Conservation (phyloP, 2,329 filamentous ascomycete species). For the Clarireedia homoeocarpa region DNA sequence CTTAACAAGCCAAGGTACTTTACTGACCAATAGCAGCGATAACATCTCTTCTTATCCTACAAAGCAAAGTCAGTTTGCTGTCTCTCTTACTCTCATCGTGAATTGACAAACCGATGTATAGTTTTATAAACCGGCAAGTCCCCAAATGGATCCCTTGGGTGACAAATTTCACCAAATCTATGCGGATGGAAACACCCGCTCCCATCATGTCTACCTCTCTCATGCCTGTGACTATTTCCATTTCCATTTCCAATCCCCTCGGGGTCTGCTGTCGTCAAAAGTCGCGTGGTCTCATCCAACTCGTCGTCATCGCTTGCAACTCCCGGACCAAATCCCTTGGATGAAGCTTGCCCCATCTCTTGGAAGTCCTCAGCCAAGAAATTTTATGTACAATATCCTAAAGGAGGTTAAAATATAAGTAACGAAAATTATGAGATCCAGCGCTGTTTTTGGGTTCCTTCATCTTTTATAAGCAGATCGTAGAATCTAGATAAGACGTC, state of each 20-base stretch:
- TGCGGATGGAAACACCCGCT: slow-evolving; percentile 25
- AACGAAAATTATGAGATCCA: background rate
- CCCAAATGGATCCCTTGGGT: slow-evolving; percentile 22
- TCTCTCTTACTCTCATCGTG: background rate
- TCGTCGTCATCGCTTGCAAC: background rate
- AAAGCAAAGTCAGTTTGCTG: background rate
- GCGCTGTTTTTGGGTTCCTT: slow-evolving; percentile 1
- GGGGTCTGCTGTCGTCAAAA: background rate
- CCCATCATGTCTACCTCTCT: slow-evolving; percentile 4
- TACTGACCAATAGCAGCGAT: slow-evolving; percentile 55
- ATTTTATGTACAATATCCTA: background rate
- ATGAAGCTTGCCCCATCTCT: slow-evolving; percentile 5
- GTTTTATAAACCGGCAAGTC: slow-evolving; percentile 67
- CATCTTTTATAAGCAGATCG: background rate
- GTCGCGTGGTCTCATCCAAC: background rate
- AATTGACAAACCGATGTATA: slow-evolving; percentile 50
- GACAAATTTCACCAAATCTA: slow-evolving; percentile 16
- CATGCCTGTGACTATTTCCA: background rate
- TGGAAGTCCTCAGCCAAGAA: background rate
- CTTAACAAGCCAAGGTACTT: slow-evolving; percentile 47
- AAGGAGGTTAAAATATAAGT: background rate
- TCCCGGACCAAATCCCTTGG: background rate
- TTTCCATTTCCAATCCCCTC: background rate
- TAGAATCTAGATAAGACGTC: background rate
- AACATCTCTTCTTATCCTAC: slow-evolving; percentile 52